Conservation (phyloP, 108 stramenopile species). For the Cyclostephanos invisitatus region DNA sequence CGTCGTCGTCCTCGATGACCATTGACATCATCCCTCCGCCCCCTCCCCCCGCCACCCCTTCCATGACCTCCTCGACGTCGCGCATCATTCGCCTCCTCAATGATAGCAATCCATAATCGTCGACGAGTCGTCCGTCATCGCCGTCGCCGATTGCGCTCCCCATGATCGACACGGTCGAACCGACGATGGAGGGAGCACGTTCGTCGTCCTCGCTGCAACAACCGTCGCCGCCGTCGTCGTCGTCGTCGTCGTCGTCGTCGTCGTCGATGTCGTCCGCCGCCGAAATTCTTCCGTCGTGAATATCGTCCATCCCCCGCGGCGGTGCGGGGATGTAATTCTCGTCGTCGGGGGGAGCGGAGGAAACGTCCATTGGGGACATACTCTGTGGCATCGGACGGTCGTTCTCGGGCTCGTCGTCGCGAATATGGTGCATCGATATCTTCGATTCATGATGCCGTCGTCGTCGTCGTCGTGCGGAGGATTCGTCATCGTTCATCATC, state of each 20-base stretch:
- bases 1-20: background rate
- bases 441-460: background rate
- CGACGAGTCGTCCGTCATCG: constrained; percentile 18
- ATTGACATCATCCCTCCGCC: too few species aligned
- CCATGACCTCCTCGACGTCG: constrained; percentile 21
- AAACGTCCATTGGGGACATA: background rate
- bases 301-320: too few species aligned
- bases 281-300: background rate
- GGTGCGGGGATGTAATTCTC: background rate
- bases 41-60: background rate
- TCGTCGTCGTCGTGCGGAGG: too few species aligned
- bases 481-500: too few species aligned
- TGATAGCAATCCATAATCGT: constrained; percentile 19
- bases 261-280: background rate
- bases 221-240: constrained; percentile 15
- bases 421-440: too few species aligned
- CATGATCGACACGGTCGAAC: constrained; percentile 44
- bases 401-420: background rate
- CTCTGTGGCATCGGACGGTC: background rate
- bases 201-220: too few species aligned
- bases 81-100: constrained; percentile 32
- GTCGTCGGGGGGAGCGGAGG: background rate
- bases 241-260: background rate
- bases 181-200: constrained; percentile 11
- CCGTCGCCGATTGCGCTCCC: constrained; percentile 24